Evolutionary conservation across 2,329 filamentous ascomycete genomes (phyloP), one percentile per base, ranked within the genome.

Genomic region (Beauveria rudraprayagi): DNA sequence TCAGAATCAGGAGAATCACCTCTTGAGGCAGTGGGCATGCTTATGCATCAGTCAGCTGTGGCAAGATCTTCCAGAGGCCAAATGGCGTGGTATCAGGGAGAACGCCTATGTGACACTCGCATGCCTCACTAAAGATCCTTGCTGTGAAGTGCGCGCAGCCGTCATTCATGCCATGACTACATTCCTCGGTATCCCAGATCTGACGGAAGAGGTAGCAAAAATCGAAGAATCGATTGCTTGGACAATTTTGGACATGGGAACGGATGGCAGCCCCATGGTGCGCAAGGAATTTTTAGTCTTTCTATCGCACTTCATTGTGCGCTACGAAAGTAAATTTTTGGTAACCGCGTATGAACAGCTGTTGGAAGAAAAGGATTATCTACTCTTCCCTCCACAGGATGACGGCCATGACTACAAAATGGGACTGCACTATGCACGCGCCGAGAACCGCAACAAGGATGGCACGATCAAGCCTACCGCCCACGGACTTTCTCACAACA

Each of bases 11-110:
- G 89, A 95, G 64, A 97, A 96, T 66, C 89, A 91, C 1, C 78
- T 99, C 10, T 78, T 99, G 53, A 84, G 94, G 44, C 94, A 99
- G 72, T 99, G 94, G 92, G 92, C 92, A 19, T 96, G 92, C 70
- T 80, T 99, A 9, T 97, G 93, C 74, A 85, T 99, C 64, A 96
- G 93, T 71, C 93, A 97, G 77, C 80, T 99, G 24, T 97, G 93
- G 92, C 83, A 88, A 65, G 90, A 95, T 68, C 89, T 92, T 57
- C 86, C 92, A 1, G 92, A 97, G 70, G 93, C 92, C 1, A 97
- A 97, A 72, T 97, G 93, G 90, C 85, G 90, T 66, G 94, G 91
- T n/a, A 96, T 97, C 63, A 83, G 91, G 52, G 91, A 92, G 70
- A 88, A 89, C 66, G 94, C 92, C 1, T 92, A 92, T 60, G 81